Evolutionary conservation across 768 basidiomycete species (phyloP).

Genomic region (Mycena latifolia): DNA sequence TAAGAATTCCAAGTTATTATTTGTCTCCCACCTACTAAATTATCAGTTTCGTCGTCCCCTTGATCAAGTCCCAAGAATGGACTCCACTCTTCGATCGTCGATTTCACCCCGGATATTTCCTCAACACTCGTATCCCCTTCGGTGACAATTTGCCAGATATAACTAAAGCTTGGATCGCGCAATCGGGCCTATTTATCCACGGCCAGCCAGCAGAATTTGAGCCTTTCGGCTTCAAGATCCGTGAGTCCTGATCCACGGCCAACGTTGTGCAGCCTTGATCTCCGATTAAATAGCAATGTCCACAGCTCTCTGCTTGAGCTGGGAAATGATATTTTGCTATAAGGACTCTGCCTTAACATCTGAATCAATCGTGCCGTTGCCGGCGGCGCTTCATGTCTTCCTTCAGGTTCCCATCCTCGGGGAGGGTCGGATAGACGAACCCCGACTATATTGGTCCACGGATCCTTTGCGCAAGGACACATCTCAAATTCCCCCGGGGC

Average conservation of each 20-base stretch:
- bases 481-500: neutral
- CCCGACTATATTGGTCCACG: slow-evolving; percentile 8
- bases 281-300: neutral
- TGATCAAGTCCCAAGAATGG: neutral
- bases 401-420: slow-evolving; percentile 3
- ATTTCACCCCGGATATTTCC: slow-evolving; percentile 1
- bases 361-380: neutral
- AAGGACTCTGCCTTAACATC: neutral
- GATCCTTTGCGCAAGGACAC: neutral
- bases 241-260: neutral
- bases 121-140: neutral
- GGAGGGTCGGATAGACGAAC: neutral
- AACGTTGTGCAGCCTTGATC: neutral
- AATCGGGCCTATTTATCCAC: neutral
- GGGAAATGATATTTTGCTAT: slow-evolving; percentile 11
- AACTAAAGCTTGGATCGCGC: neutral
- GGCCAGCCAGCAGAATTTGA: neutral
- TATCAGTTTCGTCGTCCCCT: neutral
- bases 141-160: neutral
- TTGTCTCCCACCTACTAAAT: too few species aligned
- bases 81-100: neutral
- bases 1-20: too few species aligned
- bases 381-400: neutral
- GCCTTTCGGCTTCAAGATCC: neutral
- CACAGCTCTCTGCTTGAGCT: neutral